Percentiles rank a stretch among this genome's conserved stretches.
Conservation (phyloP, 768 basidiomycete species). For the Xerocomellus chrysenteron region DNA sequence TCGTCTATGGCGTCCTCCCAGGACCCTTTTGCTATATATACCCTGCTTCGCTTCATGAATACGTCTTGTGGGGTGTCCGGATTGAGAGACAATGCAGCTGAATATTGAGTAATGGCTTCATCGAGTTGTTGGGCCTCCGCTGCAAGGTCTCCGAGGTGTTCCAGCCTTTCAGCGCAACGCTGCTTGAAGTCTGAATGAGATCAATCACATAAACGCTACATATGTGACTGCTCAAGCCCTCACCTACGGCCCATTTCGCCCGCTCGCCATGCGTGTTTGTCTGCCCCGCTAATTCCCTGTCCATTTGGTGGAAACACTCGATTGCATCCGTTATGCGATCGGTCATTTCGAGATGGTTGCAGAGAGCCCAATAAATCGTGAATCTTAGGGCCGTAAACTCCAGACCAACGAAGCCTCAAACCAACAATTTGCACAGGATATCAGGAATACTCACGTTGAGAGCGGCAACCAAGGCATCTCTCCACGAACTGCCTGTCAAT, state of each 20-base stretch:
- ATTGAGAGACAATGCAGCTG: neutral
- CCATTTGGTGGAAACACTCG: no score
- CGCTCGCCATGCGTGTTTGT: no score
- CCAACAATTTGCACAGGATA: no score
- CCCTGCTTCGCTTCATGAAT: neutral
- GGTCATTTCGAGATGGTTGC: no score
- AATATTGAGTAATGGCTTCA: neutral
- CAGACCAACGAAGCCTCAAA: no score
- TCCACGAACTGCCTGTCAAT: neutral
- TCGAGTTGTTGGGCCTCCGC: neutral
- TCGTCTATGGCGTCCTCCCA: neutral
- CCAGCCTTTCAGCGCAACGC: neutral
- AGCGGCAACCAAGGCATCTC: neutral
- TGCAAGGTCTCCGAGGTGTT: neutral
- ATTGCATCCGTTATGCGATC: no score
- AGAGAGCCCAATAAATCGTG: neutral
- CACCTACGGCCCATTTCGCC: no score
- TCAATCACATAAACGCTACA: neutral
- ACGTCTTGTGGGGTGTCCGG: neutral
- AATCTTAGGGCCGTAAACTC: neutral
- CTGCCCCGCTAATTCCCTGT: no score
- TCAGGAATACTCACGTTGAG: neutral
- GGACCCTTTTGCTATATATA: neutral
- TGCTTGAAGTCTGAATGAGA: neutral
- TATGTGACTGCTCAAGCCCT: no score